Percentiles rank a stretch among this genome's conserved stretches.
These are phyloP conservation scores for Lepiota venenata DNA, from an alignment of 768 basidiomycete genomes.

Conservation along the genomic window DNA sequence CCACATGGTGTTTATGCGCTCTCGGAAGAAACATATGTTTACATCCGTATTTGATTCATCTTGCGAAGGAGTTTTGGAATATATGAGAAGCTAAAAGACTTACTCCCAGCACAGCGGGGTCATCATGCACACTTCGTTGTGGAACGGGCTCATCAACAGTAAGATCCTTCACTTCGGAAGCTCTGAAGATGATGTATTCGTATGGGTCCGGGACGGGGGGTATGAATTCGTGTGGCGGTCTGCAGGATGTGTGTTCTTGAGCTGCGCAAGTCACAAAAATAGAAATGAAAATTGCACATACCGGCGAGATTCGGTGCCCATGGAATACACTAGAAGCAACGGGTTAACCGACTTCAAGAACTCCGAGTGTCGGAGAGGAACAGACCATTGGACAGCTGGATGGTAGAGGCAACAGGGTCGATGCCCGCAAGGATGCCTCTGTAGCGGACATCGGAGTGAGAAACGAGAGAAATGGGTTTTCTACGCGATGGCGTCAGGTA, in stretches of 20 bases:
- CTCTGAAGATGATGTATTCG: conserved; percentile 88
- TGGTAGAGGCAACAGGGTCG: conserved; percentile 81
- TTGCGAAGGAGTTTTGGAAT: conserved; percentile 12
- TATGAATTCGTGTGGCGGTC: conserved; percentile 74
- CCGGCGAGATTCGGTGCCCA: conserved; percentile 87
- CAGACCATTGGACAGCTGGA: conserved; percentile 83
- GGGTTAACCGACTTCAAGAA: background rate
- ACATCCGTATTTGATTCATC: conserved; percentile 31
- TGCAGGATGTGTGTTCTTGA: conserved; percentile 21
- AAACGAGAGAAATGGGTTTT: conserved; percentile 87
- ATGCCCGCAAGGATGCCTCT: conserved; percentile 85
- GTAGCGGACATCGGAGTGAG: conserved; percentile 89
- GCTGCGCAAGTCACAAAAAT: background rate
- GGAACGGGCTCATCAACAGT: conserved; percentile 70
- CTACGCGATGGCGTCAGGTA: conserved; percentile 37
- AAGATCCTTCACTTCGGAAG: conserved; percentile 88
- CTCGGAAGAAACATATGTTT: conserved; percentile 22
- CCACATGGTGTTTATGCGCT: conserved; percentile 45
- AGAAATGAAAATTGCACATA: conserved; percentile 32
- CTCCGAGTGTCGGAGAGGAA: conserved; percentile 1
- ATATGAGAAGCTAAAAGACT: conserved; percentile 26
- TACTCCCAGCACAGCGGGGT: conserved; percentile 82
- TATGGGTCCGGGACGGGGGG: conserved; percentile 83
- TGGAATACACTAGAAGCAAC: conserved; percentile 61
- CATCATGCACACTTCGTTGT: conserved; percentile 69